These are phyloP conservation scores for Acanthamoeba polyphaga DNA, from an alignment of 208 protist species.

Conservation along the genomic window DNA sequence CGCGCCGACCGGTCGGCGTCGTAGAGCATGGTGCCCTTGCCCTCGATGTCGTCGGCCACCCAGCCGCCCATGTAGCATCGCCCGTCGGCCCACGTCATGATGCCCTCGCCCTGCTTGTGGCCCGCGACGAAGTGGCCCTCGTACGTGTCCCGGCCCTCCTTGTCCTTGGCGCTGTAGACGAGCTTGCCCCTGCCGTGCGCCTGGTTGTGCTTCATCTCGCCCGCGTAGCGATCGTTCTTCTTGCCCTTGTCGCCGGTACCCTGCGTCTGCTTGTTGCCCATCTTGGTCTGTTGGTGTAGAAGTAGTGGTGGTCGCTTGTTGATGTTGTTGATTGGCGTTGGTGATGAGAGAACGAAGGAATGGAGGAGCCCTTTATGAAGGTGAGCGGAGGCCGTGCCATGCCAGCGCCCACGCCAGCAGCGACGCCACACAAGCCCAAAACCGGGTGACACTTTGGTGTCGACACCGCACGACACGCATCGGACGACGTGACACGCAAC, in stretches of 20 bases:
- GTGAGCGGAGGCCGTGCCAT: background rate
- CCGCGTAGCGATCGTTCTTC: conserved; percentile 43
- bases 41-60: background rate
- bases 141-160: background rate
- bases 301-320: background rate
- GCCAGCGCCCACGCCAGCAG: background rate
- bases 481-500: background rate
- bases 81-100: conserved; percentile 15
- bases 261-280: background rate
- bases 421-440: too few species aligned
- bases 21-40: conserved; percentile 37
- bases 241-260: too few species aligned
- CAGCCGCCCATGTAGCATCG: background rate
- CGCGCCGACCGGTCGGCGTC: background rate
- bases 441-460: background rate
- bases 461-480: background rate
- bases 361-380: background rate
- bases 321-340: background rate
- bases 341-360: too few species aligned
- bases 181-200: conserved; percentile 41
- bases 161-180: conserved; percentile 2
- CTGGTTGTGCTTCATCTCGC: conserved; percentile 31
- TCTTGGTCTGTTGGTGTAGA: background rate
- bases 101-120: conserved; percentile 26
- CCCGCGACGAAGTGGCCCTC: background rate